Percentiles rank a stretch among this genome's conserved stretches.
Conservation (phyloP, 371 early-diverging fungal species). For the Paraphysoderma sedebokerense region DNA sequence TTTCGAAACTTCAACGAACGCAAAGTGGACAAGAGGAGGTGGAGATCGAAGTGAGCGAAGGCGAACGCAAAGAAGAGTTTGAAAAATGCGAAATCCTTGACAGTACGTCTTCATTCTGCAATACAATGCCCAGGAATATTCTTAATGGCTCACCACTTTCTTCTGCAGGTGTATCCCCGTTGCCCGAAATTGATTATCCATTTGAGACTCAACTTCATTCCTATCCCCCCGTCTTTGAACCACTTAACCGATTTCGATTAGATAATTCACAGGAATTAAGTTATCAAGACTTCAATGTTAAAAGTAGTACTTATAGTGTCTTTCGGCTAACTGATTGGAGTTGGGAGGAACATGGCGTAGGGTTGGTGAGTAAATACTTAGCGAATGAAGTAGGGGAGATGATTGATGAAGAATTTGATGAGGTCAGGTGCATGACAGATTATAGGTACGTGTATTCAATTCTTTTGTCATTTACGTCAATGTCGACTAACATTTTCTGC, state of each 20-base stretch:
- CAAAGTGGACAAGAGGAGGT: neutral
- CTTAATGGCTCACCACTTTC: too few relatives aligned
- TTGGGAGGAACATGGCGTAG: constrained; percentile 48
- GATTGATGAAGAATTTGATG: constrained; percentile 36
- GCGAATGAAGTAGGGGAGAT: constrained; percentile 33
- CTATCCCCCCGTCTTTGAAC: too few relatives aligned
- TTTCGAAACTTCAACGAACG: neutral
- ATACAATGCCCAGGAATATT: too few relatives aligned
- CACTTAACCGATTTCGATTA: too few relatives aligned
- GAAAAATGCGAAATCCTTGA: neutral
- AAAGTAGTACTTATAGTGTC: constrained; percentile 19
- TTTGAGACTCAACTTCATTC: too few relatives aligned
- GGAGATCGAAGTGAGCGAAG: neutral
- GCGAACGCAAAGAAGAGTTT: neutral
- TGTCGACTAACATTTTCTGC: neutral
- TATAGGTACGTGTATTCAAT: constrained; percentile 17
- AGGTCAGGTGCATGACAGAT: constrained; percentile 40
- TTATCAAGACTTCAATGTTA: constrained; percentile 18
- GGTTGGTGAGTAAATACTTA: constrained; percentile 35
- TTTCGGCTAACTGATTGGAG: constrained; percentile 40
- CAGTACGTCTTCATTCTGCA: neutral
- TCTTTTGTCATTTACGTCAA: neutral
- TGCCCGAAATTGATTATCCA: too few relatives aligned
- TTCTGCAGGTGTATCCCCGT: too few relatives aligned
- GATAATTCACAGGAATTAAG: constrained; percentile 12